These are phyloP conservation scores for Naganishia albida DNA, from an alignment of 1,284 basidiomycete species.

Conservation along the genomic window DNA sequence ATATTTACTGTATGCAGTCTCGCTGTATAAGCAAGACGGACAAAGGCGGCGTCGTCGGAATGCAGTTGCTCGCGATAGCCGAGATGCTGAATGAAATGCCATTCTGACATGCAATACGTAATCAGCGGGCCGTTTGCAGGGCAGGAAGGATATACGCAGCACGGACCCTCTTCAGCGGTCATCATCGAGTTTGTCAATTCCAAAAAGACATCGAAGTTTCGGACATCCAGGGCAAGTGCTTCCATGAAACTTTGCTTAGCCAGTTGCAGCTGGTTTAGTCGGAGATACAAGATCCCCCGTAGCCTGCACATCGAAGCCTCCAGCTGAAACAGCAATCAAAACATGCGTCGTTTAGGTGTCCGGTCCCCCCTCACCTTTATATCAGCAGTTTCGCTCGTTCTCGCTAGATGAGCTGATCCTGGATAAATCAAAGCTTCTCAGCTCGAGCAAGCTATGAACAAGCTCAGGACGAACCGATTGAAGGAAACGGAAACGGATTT, in stretches of 20 bases:
- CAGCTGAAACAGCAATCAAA: conserved; percentile 59
- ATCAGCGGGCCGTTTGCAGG: background rate
- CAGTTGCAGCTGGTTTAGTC: conserved; percentile 81
- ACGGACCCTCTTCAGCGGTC: conserved; percentile 79
- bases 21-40: conserved; percentile 86
- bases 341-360: background rate
- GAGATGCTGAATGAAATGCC: conserved; percentile 88
- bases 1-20: conserved; percentile 72
- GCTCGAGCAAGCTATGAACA: background rate
- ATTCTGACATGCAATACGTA: conserved; percentile 63
- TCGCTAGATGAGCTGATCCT: conserved; percentile 59
- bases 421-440: conserved; percentile 6
- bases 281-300: conserved; percentile 88
- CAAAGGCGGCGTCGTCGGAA: conserved; percentile 81
- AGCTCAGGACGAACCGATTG: conserved; percentile 56
- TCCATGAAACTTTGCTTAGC: conserved; percentile 95
- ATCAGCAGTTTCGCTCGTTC: conserved; percentile 77
- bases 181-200: conserved; percentile 92
- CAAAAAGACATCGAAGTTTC: conserved; percentile 94
- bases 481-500: conserved; percentile 61
- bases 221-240: conserved; percentile 88
- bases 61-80: conserved; percentile 74
- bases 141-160: background rate
- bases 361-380: conserved; percentile 65
- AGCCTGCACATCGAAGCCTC: conserved; percentile 94